Conservation (phyloP, 306 rosid species). For the Vigna trinervia region DNA sequence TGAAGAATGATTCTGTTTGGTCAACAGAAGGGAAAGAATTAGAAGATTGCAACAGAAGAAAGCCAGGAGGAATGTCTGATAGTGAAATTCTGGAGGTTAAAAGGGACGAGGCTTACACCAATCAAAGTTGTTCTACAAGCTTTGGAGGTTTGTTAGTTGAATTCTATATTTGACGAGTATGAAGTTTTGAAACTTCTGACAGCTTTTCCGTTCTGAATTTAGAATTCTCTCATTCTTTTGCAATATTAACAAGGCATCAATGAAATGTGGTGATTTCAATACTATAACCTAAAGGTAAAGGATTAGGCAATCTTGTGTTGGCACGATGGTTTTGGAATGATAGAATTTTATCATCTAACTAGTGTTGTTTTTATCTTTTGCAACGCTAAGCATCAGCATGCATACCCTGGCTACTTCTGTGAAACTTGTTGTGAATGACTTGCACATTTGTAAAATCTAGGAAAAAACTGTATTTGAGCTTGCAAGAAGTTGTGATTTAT, state of each 20-base stretch:
- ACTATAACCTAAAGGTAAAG: not conserved
- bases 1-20: conserved; percentile 56
- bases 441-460: not conserved
- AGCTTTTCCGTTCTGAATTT: conserved; percentile 16
- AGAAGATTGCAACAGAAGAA: conserved; percentile 38
- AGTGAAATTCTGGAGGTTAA: conserved; percentile 41
- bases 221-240: conserved; percentile 3
- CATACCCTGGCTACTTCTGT: conserved; percentile 12
- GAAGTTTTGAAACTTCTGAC: conserved; percentile 29
- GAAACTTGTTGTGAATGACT: not conserved
- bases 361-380: not conserved
- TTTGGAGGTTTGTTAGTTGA: conserved; percentile 58
- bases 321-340: not conserved
- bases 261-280: conserved; percentile 9
- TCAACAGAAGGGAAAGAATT: conserved; percentile 41
- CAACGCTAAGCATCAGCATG: conserved; percentile 23
- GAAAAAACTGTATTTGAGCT: not conserved
- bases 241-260: not conserved
- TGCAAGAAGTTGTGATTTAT: not conserved
- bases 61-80: conserved; percentile 41
- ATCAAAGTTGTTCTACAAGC: conserved; percentile 43
- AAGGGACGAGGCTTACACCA: conserved; percentile 41
- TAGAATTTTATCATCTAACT: conserved; percentile 5
- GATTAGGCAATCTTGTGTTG: not conserved
- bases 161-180: conserved; percentile 12